A percentile compares a stretch with the other conserved stretches of the same genome.
These are phyloP conservation scores for Ceratobasidium theobromae DNA, from an alignment of 1,284 basidiomycete species.

Conservation along the genomic window DNA sequence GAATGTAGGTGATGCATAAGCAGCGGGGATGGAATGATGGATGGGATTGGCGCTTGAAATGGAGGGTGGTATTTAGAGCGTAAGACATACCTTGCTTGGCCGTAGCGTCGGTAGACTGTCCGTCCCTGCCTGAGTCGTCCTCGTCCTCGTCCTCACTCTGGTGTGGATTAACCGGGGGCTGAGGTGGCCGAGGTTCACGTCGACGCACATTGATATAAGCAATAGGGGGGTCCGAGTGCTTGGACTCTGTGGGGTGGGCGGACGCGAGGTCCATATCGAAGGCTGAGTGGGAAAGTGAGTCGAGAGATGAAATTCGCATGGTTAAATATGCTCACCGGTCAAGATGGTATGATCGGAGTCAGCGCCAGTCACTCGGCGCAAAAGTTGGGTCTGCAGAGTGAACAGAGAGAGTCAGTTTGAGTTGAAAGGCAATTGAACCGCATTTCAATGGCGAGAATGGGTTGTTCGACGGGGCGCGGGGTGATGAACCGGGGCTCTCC, in stretches of 20 bases:
- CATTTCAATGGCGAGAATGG: constrained; percentile 16
- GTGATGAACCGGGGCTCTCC: constrained; percentile 3
- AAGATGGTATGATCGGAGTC: background rate
- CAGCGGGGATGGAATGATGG: constrained; percentile 1
- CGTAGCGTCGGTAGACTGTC: background rate
- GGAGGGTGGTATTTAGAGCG: background rate
- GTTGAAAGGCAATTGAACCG: constrained; percentile 20
- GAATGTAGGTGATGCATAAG: constrained; percentile 28
- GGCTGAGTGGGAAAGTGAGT: constrained; percentile 11
- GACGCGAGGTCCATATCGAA: constrained; percentile 25
- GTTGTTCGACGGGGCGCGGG: constrained; percentile 7
- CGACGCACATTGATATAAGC: constrained; percentile 32
- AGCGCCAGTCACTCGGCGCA: background rate
- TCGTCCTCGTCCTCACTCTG: constrained; percentile 24
- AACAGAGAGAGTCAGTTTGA: constrained; percentile 6
- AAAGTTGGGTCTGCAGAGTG: background rate
- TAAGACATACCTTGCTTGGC: background rate
- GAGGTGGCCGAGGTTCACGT: constrained; percentile 1
- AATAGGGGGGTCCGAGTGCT: constrained; percentile 24
- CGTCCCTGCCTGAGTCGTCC: background rate
- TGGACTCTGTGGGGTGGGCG: background rate
- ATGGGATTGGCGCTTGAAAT: background rate
- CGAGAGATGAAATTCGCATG: background rate
- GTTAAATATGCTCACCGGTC: constrained; percentile 15
- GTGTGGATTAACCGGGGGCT: background rate